A percentile compares a stretch with the other conserved stretches of the same genome.
Conservation (phyloP, 2,329 filamentous ascomycete genomes). For the Pseudocercospora musae region DNA sequence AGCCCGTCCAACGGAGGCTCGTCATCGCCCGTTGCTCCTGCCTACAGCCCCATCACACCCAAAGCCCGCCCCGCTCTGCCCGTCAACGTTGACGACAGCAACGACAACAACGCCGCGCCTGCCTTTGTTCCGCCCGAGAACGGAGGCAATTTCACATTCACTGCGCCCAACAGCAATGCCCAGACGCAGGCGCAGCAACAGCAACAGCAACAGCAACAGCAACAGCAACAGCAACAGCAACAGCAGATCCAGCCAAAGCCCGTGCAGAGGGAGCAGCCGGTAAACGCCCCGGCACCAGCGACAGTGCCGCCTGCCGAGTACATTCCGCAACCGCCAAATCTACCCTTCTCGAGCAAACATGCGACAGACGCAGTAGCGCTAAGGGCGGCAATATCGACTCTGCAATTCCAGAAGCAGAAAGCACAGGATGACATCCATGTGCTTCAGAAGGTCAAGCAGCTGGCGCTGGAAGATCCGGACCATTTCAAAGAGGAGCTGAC, state of each 20-base stretch:
- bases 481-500: slow-evolving; percentile 68
- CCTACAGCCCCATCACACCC: slow-evolving; percentile 35
- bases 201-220: no score
- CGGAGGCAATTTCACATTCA: slow-evolving; percentile 21
- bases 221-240: no score
- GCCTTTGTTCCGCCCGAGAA: slow-evolving; percentile 19
- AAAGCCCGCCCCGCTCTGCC: slow-evolving; percentile 33
- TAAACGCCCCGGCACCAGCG: slow-evolving; percentile 17
- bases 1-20: slow-evolving; percentile 8
- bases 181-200: no score
- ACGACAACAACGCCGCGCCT: background rate
- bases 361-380: slow-evolving; percentile 88
- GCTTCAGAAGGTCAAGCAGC: slow-evolving; percentile 66
- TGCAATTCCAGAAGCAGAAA: slow-evolving; percentile 80
- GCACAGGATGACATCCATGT: slow-evolving; percentile 71
- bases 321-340: slow-evolving; percentile 42
- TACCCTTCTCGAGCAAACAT: slow-evolving; percentile 47
- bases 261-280: slow-evolving; percentile 5
- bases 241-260: slow-evolving; percentile 2
- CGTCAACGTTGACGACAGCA: slow-evolving; percentile 10
- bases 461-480: slow-evolving; percentile 67
- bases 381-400: slow-evolving; percentile 76
- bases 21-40: slow-evolving; percentile 26
- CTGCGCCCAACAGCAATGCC: slow-evolving; percentile 1
- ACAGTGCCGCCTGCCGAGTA: slow-evolving; percentile 33